These are phyloP conservation scores for Laetiporus sulphureus DNA, from an alignment of 1,284 basidiomycete genomes.

Conservation along the genomic window DNA sequence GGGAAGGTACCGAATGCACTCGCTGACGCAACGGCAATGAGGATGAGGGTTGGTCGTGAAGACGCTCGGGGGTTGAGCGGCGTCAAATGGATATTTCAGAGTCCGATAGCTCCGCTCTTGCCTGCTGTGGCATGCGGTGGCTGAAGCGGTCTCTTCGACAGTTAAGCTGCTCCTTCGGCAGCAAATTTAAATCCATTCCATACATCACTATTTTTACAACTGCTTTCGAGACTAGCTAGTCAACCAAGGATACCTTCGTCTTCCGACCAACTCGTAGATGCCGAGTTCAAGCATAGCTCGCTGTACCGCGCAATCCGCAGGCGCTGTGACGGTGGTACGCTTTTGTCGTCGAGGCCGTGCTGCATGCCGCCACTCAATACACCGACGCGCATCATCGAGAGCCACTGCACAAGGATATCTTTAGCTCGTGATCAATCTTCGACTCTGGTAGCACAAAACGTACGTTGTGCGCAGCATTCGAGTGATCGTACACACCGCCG, in stretches of 20 bases:
- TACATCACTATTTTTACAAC: too few species aligned
- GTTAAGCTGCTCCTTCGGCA: too few species aligned
- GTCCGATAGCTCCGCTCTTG: too few species aligned
- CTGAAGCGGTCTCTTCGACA: too few species aligned
- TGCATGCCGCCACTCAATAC: constrained; percentile 72
- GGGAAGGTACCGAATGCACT: not conserved
- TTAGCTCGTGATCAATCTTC: constrained; percentile 17
- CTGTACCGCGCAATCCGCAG: constrained; percentile 62
- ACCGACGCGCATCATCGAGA: constrained; percentile 90
- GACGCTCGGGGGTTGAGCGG: too few species aligned
- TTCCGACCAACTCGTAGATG: constrained; percentile 30
- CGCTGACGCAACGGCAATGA: not conserved
- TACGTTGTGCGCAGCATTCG: constrained; percentile 86
- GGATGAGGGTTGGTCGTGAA: not conserved
- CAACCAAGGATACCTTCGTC: constrained; percentile 31
- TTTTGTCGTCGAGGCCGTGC: constrained; percentile 57
- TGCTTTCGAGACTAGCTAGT: too few species aligned
- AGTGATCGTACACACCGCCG: constrained; percentile 91
- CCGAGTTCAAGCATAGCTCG: constrained; percentile 46
- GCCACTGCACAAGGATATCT: constrained; percentile 36
- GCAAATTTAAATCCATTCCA: too few species aligned
- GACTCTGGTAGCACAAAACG: too few species aligned
- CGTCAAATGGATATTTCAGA: too few species aligned
- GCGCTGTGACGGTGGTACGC: constrained; percentile 60
- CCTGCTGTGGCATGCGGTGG: too few species aligned